Evolutionary conservation across 2,329 filamentous ascomycete genomes (phyloP).

Genomic region (Tolypocladium guangdongense): DNA sequence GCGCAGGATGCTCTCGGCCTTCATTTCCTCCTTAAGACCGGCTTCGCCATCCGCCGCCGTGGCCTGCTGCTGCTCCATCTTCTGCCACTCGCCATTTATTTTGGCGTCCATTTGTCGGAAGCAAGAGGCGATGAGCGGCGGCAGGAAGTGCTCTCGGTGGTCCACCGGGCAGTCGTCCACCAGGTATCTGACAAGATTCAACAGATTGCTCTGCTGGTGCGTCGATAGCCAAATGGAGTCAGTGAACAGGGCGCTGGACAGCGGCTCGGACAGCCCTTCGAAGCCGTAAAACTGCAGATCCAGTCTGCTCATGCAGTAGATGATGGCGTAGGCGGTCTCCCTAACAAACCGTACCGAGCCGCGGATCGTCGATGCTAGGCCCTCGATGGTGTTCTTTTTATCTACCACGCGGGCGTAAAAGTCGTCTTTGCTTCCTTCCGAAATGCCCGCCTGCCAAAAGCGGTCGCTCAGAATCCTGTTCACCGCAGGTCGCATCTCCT

Average conservation of each 20-base stretch:
- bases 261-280: constrained; percentile 65
- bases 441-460: constrained; percentile 98
- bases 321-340: constrained; percentile 86
- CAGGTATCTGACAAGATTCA: constrained; percentile 78
- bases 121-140: constrained; percentile 68
- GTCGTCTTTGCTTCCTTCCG: constrained; percentile 87
- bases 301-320: constrained; percentile 85
- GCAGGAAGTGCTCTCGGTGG: constrained; percentile 68
- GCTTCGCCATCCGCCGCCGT: constrained; percentile 61
- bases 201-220: constrained; percentile 86
- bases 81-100: constrained; percentile 77
- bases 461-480: constrained; percentile 79
- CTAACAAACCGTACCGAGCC: constrained; percentile 82
- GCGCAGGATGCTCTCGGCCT: constrained; percentile 86
- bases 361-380: constrained; percentile 85
- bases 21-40: constrained; percentile 88
- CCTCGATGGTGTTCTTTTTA: constrained; percentile 82
- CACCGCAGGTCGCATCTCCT: constrained; percentile 67
- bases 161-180: constrained; percentile 86
- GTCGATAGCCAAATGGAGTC: constrained; percentile 76
- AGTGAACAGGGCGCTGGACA: constrained; percentile 75
- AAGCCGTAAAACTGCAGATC: constrained; percentile 89
- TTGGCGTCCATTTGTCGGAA: constrained; percentile 83
- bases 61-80: constrained; percentile 53
- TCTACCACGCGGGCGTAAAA: constrained; percentile 88